Evolutionary conservation across 148 eudicot species (phyloP), one percentile per base, ranked within the genome.

Genomic region (Beta vulgaris): DNA sequence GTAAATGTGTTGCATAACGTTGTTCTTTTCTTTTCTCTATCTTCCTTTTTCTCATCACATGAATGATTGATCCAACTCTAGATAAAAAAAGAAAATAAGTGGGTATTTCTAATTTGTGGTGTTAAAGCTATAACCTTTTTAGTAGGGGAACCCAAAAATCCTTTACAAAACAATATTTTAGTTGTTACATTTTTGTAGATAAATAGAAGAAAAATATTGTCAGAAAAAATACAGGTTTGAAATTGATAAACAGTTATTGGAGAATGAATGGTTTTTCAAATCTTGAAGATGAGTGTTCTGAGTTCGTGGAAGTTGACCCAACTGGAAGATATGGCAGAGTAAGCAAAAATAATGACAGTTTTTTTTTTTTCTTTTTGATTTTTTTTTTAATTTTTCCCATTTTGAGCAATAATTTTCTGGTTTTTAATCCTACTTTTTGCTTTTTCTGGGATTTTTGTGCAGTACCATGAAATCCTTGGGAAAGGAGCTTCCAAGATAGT

Each of bases 291-390:
- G 87, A 87, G 40, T 72, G 43, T 76, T 86, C 82, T 67, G 91
- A 88, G 42, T 91, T 86, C 73, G 90, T 88, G 79, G 97, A 91
- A 86, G 87, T 91, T 86, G 97, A 91, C 86, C 97, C 97, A 0
- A 88, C 89, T 78, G 93, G 93, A 32, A 88, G 97, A 91, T 91
- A 91, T 78, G 97, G 97, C 60, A 85, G 97, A 79, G 97, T 91
- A 85, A 63, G 66, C 14, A 49, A 21, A 21, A 67, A 25, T 68
- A 9, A 5, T 55, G 23, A n/a, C n/a, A n/a, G n/a, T 63, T 14
- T 66, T 7, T 67, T 6, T 44, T 28, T 28, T 37, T 34, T 57
- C 60, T 51, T 70, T 1, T 10, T 43, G 48, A 54, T 26, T 57
- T 46, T 53, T 3, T 7, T 19, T 43, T 62, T 78, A 18, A 7